These are phyloP conservation scores for Salix koriyanagi DNA, from an alignment of 345 rosid species.

Conservation along the genomic window DNA sequence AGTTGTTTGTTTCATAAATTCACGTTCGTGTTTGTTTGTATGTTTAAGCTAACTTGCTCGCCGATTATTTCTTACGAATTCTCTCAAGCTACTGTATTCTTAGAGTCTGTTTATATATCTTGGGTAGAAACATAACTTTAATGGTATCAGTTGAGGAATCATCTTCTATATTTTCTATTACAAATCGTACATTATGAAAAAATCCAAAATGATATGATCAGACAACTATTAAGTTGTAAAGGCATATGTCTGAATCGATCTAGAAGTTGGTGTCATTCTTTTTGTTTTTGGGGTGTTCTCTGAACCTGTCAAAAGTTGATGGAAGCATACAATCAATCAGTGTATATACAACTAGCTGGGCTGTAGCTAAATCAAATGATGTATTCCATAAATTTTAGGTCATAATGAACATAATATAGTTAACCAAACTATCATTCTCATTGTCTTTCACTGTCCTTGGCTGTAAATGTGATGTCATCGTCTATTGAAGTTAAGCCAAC, in stretches of 20 bases:
- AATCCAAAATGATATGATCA: too few species aligned
- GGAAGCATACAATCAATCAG: background rate
- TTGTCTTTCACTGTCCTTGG: constrained; percentile 41
- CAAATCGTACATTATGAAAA: too few species aligned
- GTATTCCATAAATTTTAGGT: background rate
- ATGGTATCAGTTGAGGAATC: too few species aligned
- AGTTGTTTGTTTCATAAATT: background rate
- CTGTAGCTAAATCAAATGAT: background rate
- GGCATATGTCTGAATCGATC: background rate
- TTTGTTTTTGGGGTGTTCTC: background rate
- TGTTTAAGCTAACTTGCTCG: background rate
- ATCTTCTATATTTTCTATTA: too few species aligned
- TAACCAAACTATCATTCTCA: constrained; percentile 31
- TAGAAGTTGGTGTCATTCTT: background rate
- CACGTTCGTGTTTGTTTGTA: background rate
- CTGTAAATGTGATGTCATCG: constrained; percentile 45
- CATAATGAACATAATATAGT: background rate
- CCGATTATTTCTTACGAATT: background rate
- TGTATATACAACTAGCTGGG: background rate
- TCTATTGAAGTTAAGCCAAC: constrained; percentile 35
- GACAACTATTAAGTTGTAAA: background rate
- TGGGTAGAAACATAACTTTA: background rate
- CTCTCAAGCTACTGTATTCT: background rate
- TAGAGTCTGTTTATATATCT: background rate
- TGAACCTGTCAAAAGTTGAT: background rate